Evolutionary conservation across 495 filamentous ascomycete species (phyloP), one percentile per base, ranked within the genome.

Genomic region (Penicillium salamii): DNA sequence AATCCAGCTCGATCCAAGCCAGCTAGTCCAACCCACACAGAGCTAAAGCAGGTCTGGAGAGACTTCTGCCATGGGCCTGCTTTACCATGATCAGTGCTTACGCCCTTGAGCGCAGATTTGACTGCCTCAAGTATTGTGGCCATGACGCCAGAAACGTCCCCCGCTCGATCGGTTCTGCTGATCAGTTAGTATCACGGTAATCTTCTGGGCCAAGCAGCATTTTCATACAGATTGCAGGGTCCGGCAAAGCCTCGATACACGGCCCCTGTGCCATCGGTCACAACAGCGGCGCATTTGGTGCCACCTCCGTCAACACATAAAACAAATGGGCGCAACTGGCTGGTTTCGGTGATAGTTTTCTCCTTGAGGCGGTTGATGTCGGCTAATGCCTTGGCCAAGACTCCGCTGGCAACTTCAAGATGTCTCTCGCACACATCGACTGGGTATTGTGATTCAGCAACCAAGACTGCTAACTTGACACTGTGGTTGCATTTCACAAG

Each of bases 251-350:
- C 63, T 41, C 50, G 53, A 14, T 55, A 54, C 1, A 49, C 19
- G 7, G 52, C 43, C 5, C 55, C 54, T 11, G 46, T 19, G 5
- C 28, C 37, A 34, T 61, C 42, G 5, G 60, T 50, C 2, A 68
- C 50, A 3, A 57, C 63, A 15, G 65, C 68, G 19, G 65, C 61
- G 21, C 65, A 69, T 42, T 71, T 71, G 3, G 54, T 69, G 3
- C 66, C 68, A 12, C 69, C 69, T 3, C 65, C 68, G 57, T 73
- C 69, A 18, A 73, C 62, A 28, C 69, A 71, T 7, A 73, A 51
- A n/a, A 59, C 50, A n/a, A 64, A 50, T 4, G 20, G 29, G 18
- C 35, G 28, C 0, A 12, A 20, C 4, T 6, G 9, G 2, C 3
- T 21, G 15, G n/a, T 2, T 5, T 7, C 14, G 7, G 21, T 0